These are phyloP conservation scores for Amanita molliuscula DNA, from an alignment of 768 basidiomycete genomes.

Conservation along the genomic window DNA sequence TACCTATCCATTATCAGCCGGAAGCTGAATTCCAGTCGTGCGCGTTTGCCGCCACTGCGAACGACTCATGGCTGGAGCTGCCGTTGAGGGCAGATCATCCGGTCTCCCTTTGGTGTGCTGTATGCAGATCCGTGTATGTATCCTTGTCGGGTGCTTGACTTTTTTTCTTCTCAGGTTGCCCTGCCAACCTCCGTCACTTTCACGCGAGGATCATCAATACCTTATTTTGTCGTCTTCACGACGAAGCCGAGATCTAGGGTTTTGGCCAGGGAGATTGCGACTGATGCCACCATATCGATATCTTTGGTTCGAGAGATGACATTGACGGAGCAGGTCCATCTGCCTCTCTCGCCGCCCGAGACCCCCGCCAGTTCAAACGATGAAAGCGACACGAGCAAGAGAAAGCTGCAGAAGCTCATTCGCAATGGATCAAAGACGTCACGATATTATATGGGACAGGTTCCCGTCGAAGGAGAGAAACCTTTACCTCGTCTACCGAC, in stretches of 20 bases:
- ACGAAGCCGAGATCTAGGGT: constrained; percentile 45
- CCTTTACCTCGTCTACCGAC: constrained; percentile 32
- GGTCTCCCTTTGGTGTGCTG: constrained; percentile 57
- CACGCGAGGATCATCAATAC: constrained; percentile 49
- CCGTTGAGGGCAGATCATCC: constrained; percentile 52
- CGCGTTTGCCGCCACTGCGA: constrained; percentile 32
- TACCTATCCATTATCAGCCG: constrained; percentile 52
- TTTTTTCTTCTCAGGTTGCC: constrained; percentile 36
- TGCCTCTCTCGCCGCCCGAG: constrained; percentile 37
- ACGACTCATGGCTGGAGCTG: constrained; percentile 59
- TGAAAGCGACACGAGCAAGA: constrained; percentile 22
- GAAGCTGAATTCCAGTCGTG: constrained; percentile 49
- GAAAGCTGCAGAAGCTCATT: constrained; percentile 25
- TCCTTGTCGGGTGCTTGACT: constrained; percentile 5
- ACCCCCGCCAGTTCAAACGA: constrained; percentile 38
- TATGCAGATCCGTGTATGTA: constrained; percentile 24
- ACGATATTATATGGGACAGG: neutral
- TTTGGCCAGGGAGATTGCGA: constrained; percentile 53
- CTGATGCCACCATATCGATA: constrained; percentile 64
- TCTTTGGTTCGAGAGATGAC: constrained; percentile 52
- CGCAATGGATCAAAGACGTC: neutral
- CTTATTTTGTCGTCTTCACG: constrained; percentile 66
- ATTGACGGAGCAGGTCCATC: constrained; percentile 30
- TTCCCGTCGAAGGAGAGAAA: constrained; percentile 19
- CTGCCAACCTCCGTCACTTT: constrained; percentile 53